Percentiles rank a stretch among this genome's conserved stretches.
Evolutionary conservation across 805 yeast genomes (phyloP).

Genomic region (Candida endomychidarum): DNA sequence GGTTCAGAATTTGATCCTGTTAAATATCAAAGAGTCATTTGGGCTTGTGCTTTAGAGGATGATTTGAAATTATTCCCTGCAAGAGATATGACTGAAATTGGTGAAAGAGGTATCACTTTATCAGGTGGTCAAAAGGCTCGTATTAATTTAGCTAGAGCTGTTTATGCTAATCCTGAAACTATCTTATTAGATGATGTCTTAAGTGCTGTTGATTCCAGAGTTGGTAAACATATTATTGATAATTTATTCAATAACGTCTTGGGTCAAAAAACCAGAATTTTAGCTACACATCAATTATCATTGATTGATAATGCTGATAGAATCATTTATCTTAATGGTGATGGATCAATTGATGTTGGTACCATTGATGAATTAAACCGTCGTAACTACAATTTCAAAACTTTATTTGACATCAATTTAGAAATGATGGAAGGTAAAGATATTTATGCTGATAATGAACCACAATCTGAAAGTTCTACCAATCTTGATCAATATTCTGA

Average conservation of each 20-base stretch:
- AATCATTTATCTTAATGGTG: conserved; percentile 39
- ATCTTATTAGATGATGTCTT: conserved; percentile 45
- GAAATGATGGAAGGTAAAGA: conserved; percentile 15
- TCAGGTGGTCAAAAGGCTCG: conserved; percentile 49
- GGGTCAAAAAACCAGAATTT: conserved; percentile 32
- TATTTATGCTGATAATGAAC: conserved; percentile 1
- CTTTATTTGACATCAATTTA: conserved; percentile 48
- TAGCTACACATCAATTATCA: conserved; percentile 46
- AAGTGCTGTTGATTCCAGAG: conserved; percentile 44
- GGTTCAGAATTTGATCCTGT: conserved; percentile 32
- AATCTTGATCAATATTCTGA: neutral
- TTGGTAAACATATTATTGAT: conserved; percentile 41
- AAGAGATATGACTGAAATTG: conserved; percentile 42
- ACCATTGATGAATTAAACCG: conserved; percentile 27
- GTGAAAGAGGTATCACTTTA: conserved; percentile 45
- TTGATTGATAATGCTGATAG: conserved; percentile 39
- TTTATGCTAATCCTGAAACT: conserved; percentile 32
- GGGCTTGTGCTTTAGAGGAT: conserved; percentile 41
- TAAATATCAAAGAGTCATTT: conserved; percentile 28
- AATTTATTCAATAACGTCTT: conserved; percentile 35
- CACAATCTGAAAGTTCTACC: conserved; percentile 7
- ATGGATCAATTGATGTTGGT: conserved; percentile 43
- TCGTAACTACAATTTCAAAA: conserved; percentile 47
- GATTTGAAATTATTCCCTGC: conserved; percentile 36
- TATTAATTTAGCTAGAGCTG: conserved; percentile 45